A percentile compares a stretch with the other conserved stretches of the same genome.
These are phyloP conservation scores for Colletotrichum sp. DNA, from an alignment of 2,329 filamentous ascomycete species.

Conservation along the genomic window DNA sequence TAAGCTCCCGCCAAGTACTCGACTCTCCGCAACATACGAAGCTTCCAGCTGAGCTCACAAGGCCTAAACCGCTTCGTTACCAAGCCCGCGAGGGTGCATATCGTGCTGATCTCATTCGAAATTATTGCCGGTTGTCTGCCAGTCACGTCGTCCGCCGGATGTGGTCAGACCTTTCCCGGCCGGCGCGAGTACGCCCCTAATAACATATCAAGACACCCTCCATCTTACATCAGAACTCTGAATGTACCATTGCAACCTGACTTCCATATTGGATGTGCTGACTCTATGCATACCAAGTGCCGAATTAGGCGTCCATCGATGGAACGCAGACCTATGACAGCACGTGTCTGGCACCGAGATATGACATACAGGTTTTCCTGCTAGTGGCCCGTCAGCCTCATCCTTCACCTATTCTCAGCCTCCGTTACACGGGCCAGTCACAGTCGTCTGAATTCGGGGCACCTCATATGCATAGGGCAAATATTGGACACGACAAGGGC, in stretches of 20 bases:
- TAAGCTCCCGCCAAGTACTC: background rate
- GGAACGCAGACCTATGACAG: background rate
- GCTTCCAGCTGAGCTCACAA: background rate
- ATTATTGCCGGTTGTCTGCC: background rate
- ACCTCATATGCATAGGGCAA: conserved; percentile 7
- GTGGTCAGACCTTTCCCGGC: background rate
- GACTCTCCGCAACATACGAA: background rate
- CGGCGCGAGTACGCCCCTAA: background rate
- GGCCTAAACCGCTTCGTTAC: background rate
- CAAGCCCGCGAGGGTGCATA: background rate
- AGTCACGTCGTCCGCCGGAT: background rate
- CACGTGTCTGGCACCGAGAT: background rate
- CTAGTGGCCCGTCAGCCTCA: conserved; percentile 11
- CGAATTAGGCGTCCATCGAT: conserved; percentile 3
- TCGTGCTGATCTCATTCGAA: background rate
- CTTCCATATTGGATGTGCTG: background rate
- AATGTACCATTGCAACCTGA: background rate
- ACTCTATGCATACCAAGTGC: background rate
- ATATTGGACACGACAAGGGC: background rate
- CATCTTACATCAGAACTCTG: background rate
- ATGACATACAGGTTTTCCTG: background rate
- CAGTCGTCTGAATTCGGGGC: background rate
- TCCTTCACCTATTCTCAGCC: conserved; percentile 16
- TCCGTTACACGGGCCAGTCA: background rate
- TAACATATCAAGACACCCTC: background rate